phyloP scores from a whole-genome alignment of 2,329 filamentous ascomycete species.

The Grosmannia huntii region DNA sequence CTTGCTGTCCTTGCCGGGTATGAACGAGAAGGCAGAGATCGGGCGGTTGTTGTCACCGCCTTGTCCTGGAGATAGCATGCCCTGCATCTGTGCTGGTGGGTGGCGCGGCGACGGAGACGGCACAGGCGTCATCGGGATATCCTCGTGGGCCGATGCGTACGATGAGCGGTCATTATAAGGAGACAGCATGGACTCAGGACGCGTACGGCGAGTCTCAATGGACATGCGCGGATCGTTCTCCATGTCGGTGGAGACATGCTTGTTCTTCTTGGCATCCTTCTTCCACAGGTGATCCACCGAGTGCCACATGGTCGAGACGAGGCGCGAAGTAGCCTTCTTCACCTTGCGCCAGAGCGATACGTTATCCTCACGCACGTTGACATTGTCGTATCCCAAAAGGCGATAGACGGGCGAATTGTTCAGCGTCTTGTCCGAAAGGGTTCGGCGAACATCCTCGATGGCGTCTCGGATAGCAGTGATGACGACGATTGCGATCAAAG shows the following conservation, averaged over 20 bases:
- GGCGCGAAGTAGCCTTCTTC: conserved; percentile 73
- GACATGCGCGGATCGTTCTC: conserved; percentile 52
- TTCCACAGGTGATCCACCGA: conserved; percentile 34
- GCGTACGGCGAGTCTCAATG: conserved; percentile 44
- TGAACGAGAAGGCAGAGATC: conserved; percentile 20
- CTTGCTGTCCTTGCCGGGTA: conserved; percentile 24
- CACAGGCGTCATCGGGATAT: conserved; percentile 93
- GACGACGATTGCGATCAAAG: conserved; percentile 80
- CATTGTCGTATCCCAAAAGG: conserved; percentile 78
- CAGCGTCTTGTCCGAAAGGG: conserved; percentile 78
- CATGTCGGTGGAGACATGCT: conserved; percentile 28
- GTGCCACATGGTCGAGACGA: conserved; percentile 41
- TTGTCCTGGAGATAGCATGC: conserved; percentile 26
- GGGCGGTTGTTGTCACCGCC: conserved; percentile 20
- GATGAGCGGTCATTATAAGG: conserved; percentile 34
- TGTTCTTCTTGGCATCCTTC: conserved; percentile 36
- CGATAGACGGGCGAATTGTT: conserved; percentile 95
- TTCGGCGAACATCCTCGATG: conserved; percentile 89
- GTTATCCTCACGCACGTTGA: conserved; percentile 81
- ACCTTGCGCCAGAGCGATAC: conserved; percentile 74
- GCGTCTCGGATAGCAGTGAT: conserved; percentile 90
- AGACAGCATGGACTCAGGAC: conserved; percentile 40
- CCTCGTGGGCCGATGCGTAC: conserved; percentile 45
- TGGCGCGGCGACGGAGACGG: conserved; percentile 57
- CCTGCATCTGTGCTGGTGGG: conserved; percentile 19